A percentile compares a stretch with the other conserved stretches of the same genome.
Conservation (phyloP, 179 eudicot species). For the Camellia oleifera region DNA sequence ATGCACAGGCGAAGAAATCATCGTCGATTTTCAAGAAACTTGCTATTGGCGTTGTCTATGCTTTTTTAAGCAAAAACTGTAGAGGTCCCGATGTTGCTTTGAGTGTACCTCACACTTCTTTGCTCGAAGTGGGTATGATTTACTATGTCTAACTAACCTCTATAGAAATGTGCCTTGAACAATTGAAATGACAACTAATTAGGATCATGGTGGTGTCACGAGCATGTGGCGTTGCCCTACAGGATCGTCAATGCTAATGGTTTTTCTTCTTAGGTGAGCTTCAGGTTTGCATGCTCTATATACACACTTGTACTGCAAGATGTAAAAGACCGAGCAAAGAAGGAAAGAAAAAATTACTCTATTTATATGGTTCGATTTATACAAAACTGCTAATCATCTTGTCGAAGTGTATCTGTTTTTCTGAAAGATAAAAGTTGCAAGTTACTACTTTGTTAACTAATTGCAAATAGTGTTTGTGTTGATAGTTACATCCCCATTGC, state of each 20-base stretch:
- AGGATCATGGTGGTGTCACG: not conserved
- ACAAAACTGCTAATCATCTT: not conserved
- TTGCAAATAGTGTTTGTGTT: too few relatives aligned
- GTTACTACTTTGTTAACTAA: too few relatives aligned
- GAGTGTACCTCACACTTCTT: constrained; percentile 56
- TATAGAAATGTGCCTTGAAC: not conserved
- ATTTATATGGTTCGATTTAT: not conserved
- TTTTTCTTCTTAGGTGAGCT: not conserved
- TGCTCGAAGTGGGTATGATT: constrained; percentile 77
- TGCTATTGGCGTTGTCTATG: constrained; percentile 52
- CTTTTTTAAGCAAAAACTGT: constrained; percentile 59
- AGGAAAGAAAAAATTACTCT: not conserved
- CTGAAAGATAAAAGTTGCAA: too few relatives aligned
- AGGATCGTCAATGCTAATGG: too few relatives aligned
- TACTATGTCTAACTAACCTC: constrained; percentile 42
- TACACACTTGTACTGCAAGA: not conserved
- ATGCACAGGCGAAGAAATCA: constrained; percentile 58
- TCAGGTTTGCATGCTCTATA: not conserved
- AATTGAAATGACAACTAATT: not conserved
- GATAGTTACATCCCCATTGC: too few relatives aligned
- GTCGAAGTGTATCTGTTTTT: not conserved
- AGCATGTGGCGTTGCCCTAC: not conserved
- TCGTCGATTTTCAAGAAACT: constrained; percentile 46
- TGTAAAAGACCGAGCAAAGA: constrained; percentile 1
- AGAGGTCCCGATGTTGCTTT: constrained; percentile 51